Conservation (phyloP, 1,139 yeast genomes). For the Suhomyces wounanorum region DNA sequence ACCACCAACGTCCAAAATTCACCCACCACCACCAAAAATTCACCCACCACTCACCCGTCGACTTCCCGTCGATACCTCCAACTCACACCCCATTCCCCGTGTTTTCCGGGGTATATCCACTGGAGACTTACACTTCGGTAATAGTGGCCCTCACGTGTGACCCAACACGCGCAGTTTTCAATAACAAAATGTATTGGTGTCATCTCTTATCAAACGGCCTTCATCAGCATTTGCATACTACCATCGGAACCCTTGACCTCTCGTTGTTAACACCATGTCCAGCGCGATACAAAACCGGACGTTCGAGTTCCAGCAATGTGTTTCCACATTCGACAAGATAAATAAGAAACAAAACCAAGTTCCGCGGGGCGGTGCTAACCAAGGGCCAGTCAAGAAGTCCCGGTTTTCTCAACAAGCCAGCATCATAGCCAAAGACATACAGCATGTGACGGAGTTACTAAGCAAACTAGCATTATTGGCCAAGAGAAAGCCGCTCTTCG, state of each 20-base stretch:
- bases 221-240: neutral
- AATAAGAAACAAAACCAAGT: constrained; percentile 39
- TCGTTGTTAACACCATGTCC: constrained; percentile 20
- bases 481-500: constrained; percentile 87
- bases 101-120: too few relatives aligned
- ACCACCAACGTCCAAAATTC: too few relatives aligned
- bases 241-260: neutral
- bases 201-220: neutral
- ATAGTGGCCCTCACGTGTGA: constrained; percentile 1
- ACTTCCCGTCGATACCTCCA: too few relatives aligned
- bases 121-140: too few relatives aligned
- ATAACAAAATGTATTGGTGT: constrained; percentile 3
- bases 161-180: neutral
- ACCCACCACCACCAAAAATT: too few relatives aligned
- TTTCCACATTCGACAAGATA: constrained; percentile 63
- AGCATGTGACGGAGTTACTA: constrained; percentile 81
- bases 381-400: constrained; percentile 42
- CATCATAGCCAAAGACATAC: constrained; percentile 82
- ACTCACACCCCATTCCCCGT: too few relatives aligned
- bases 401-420: constrained; percentile 84
- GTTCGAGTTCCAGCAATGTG: constrained; percentile 84
- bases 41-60: too few relatives aligned
- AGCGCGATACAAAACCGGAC: constrained; percentile 71
- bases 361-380: constrained; percentile 16
- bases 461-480: constrained; percentile 83